phyloP scores from a whole-genome alignment of 1,139 yeast species.

The Pichia sp. region DNA sequence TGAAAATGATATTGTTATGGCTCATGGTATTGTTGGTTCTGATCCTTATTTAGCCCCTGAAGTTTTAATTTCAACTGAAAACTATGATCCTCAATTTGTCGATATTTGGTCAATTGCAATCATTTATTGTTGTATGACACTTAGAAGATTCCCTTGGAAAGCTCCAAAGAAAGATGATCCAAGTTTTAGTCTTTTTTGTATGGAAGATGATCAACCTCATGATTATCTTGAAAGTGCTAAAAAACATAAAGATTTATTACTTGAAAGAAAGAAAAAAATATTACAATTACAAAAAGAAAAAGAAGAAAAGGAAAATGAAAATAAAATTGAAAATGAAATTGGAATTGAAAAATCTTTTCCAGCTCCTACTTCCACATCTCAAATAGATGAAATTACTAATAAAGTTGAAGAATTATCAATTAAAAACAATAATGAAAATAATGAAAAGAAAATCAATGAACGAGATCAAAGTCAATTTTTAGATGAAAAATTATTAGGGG shows the following conservation, averaged over 20 bases:
- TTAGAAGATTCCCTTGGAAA: constrained; percentile 95
- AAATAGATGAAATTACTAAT: background rate
- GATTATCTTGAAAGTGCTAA: constrained; percentile 41
- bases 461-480: constrained; percentile 5
- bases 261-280: constrained; percentile 34
- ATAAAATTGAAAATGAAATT: background rate
- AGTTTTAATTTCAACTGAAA: constrained; percentile 68
- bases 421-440: background rate
- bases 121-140: constrained; percentile 89
- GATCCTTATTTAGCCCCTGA: constrained; percentile 96
- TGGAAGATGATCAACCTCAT: constrained; percentile 41
- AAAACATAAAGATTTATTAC: constrained; percentile 40
- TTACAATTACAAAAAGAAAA: constrained; percentile 23
- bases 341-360: background rate
- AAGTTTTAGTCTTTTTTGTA: constrained; percentile 64
- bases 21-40: constrained; percentile 89
- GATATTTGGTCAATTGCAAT: constrained; percentile 95
- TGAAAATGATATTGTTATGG: constrained; percentile 68
- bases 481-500: constrained; percentile 17
- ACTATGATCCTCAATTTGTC: constrained; percentile 87
- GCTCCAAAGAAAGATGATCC: constrained; percentile 84
- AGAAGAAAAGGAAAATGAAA: constrained; percentile 12
- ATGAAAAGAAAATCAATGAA: background rate
- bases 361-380: no score
- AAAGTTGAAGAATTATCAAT: background rate